These are phyloP conservation scores for Tripterygium wilfordii DNA, from an alignment of 177 flowering plant genomes.

Conservation along the genomic window DNA sequence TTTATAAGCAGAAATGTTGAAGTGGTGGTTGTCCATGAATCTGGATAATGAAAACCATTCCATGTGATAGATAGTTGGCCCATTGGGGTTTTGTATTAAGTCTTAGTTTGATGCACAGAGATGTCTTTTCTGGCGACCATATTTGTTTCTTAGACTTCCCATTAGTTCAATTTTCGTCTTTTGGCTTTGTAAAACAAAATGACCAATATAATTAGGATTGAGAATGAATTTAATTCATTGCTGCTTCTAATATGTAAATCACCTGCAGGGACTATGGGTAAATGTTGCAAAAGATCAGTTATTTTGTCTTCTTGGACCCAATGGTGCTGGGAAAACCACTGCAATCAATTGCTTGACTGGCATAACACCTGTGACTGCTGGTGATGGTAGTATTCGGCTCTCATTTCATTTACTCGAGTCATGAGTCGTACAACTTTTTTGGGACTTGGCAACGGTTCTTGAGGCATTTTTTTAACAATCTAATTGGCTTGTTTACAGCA, in stretches of 20 bases:
- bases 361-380: conserved; percentile 81
- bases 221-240: too few species aligned
- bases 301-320: conserved; percentile 98
- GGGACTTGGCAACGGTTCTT: too few species aligned
- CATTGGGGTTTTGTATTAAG: not conserved
- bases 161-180: too few species aligned
- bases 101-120: too few species aligned
- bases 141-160: too few species aligned
- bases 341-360: conserved; percentile 92
- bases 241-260: conserved; percentile 1
- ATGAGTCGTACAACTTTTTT: too few species aligned
- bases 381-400: conserved; percentile 65
- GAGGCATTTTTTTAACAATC: not conserved
- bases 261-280: conserved; percentile 84
- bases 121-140: too few species aligned
- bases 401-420: not conserved
- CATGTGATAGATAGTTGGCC: not conserved
- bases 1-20: not conserved
- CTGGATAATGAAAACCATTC: not conserved
- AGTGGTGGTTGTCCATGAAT: too few species aligned
- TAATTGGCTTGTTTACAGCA: conserved; percentile 41
- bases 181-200: too few species aligned
- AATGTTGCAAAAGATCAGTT: conserved; percentile 82
- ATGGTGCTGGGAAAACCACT: conserved; percentile 98
- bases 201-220: too few species aligned